Evolutionary conservation across 768 basidiomycete genomes (phyloP).

Genomic region (Russula lepida): DNA sequence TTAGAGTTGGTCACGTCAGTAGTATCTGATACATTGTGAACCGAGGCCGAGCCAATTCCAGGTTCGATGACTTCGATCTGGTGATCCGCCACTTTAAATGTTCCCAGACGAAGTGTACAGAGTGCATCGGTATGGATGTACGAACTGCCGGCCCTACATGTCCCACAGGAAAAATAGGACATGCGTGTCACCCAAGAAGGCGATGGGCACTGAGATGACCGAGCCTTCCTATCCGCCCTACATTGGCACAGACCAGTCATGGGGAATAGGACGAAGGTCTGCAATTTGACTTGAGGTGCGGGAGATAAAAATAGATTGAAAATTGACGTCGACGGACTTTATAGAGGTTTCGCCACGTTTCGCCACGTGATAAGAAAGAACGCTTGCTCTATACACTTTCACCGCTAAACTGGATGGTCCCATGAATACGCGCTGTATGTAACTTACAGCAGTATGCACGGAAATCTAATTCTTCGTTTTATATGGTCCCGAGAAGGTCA

Average conservation of each 20-base stretch:
- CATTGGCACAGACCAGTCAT: slow-evolving; percentile 22
- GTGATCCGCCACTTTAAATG: neutral
- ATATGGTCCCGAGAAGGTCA: neutral
- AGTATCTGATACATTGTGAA: neutral
- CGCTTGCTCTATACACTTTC: neutral
- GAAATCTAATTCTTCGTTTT: neutral
- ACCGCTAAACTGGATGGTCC: neutral
- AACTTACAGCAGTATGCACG: neutral
- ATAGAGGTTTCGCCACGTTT: neutral
- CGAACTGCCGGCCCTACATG: slow-evolving; percentile 21
- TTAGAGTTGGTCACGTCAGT: neutral
- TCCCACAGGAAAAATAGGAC: neutral
- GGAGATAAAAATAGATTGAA: neutral
- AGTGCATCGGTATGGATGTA: slow-evolving; percentile 2
- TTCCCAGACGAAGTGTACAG: neutral
- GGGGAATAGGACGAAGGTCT: slow-evolving; percentile 7
- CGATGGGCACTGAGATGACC: slow-evolving; percentile 20
- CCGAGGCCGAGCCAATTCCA: neutral
- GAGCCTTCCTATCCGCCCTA: slow-evolving; percentile 19
- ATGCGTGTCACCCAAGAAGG: slow-evolving; percentile 3
- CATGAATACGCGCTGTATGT: neutral
- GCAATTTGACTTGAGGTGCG: slow-evolving; percentile 24
- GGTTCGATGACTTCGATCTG: neutral
- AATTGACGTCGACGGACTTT: neutral
- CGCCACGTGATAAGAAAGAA: neutral